phyloP scores from a whole-genome alignment of 73 alveolate genomes.

The Paramecium sexaurelia region DNA sequence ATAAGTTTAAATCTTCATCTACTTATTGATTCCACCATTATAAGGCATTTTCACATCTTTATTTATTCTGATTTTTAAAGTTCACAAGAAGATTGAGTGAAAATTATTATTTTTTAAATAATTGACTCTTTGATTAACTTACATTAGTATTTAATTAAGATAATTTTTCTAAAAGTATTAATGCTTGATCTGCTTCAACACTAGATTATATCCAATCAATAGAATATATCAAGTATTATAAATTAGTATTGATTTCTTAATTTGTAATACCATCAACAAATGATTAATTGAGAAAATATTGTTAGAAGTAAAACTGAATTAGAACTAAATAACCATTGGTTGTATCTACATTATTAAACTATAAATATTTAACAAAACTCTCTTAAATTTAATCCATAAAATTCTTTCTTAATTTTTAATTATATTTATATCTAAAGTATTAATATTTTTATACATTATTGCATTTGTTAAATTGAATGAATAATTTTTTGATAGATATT shows the following conservation, averaged over 20 bases:
- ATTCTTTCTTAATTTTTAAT: not conserved
- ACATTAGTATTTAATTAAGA: not conserved
- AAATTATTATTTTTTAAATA: not conserved
- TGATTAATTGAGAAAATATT: not conserved
- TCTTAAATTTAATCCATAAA: not conserved
- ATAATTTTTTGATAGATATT: not conserved
- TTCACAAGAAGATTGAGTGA: not conserved
- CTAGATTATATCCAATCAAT: constrained; percentile 37
- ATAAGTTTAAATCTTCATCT: not conserved
- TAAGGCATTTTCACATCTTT: not conserved
- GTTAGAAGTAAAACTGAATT: not conserved
- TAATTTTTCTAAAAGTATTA: not conserved
- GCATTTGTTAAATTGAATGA: not conserved
- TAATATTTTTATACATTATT: not conserved
- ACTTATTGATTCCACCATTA: not conserved
- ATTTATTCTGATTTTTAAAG: not conserved
- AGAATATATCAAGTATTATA: not conserved
- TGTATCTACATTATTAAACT: not conserved
- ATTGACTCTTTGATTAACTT: not conserved
- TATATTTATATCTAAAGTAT: not conserved
- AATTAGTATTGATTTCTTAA: not conserved
- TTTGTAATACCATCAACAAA: not conserved
- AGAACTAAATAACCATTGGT: not conserved
- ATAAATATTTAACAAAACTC: not conserved
- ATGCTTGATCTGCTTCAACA: not conserved